Conservation (phyloP, 2,329 filamentous ascomycete genomes). For the Fusarium sulawesiense region DNA sequence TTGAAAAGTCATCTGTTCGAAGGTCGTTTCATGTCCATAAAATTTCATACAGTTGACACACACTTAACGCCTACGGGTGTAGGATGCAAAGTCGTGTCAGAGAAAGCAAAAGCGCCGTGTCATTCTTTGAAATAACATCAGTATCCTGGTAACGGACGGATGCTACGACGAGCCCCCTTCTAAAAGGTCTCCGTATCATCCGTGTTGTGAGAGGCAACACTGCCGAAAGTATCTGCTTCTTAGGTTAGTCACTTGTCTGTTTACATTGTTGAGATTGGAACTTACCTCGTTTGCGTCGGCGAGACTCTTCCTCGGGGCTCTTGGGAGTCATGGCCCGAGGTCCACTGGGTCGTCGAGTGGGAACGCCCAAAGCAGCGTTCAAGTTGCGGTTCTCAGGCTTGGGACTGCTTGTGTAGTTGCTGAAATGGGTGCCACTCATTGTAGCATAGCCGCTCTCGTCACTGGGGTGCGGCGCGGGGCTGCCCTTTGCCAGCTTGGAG, state of each 20-base stretch:
- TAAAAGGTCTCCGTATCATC: slow-evolving; percentile 55
- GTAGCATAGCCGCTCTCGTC: slow-evolving; percentile 67
- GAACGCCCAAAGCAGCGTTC: slow-evolving; percentile 63
- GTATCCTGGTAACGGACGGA: slow-evolving; percentile 10
- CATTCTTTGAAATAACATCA: slow-evolving; percentile 13
- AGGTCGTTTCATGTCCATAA: slow-evolving; percentile 22
- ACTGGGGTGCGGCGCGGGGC: slow-evolving; percentile 67
- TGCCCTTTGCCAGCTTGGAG: slow-evolving; percentile 64
- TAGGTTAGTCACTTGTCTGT: slow-evolving; percentile 13
- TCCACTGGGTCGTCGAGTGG: slow-evolving; percentile 66
- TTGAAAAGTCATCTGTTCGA: slow-evolving; percentile 26
- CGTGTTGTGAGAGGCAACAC: slow-evolving; percentile 50
- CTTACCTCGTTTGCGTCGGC: slow-evolving; percentile 69
- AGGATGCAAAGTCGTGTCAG: slow-evolving; percentile 10
- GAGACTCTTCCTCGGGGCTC: slow-evolving; percentile 60
- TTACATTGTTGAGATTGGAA: neutral
- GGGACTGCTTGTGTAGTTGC: slow-evolving; percentile 65
- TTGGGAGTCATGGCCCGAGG: slow-evolving; percentile 71
- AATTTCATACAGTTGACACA: slow-evolving; percentile 22
- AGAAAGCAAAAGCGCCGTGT: slow-evolving; percentile 7
- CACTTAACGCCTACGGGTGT: neutral
- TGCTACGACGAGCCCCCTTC: slow-evolving; percentile 14
- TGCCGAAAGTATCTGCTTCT: slow-evolving; percentile 53
- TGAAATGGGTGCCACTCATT: slow-evolving; percentile 58
- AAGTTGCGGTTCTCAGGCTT: slow-evolving; percentile 68